Percentiles rank a stretch among this genome's conserved stretches.
These are phyloP conservation scores for Aspergillus funiculosus DNA, from an alignment of 495 filamentous ascomycete genomes.

Conservation along the genomic window DNA sequence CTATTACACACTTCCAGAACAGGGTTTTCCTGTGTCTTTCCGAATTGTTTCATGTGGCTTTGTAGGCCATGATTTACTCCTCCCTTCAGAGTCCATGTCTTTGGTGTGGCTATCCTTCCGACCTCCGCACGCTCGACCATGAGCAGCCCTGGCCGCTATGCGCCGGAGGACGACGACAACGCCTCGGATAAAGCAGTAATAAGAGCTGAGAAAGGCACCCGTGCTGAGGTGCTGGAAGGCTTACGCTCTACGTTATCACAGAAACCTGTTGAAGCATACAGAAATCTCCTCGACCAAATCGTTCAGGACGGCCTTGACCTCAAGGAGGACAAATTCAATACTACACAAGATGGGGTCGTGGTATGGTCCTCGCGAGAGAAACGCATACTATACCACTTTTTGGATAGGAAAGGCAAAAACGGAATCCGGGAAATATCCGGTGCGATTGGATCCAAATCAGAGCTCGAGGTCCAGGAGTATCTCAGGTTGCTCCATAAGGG, in stretches of 20 bases:
- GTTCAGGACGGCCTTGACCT: neutral
- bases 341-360: slow-evolving; percentile 60
- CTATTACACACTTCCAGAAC: neutral
- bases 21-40: slow-evolving; percentile 12
- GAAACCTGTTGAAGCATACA: slow-evolving; percentile 39
- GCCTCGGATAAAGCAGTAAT: slow-evolving; percentile 20
- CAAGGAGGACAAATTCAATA: slow-evolving; percentile 16
- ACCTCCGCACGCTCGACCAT: slow-evolving; percentile 26
- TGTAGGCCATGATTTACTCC: slow-evolving; percentile 27
- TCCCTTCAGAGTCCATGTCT: slow-evolving; percentile 15
- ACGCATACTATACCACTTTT: slow-evolving; percentile 55
- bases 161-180: slow-evolving; percentile 30
- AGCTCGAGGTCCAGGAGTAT: slow-evolving; percentile 67
- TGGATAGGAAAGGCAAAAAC: slow-evolving; percentile 58
- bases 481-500: slow-evolving; percentile 53
- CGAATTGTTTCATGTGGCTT: neutral
- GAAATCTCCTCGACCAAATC: slow-evolving; percentile 42
- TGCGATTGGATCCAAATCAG: slow-evolving; percentile 63
- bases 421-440: slow-evolving; percentile 54
- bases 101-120: slow-evolving; percentile 11
- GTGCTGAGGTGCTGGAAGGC: slow-evolving; percentile 8
- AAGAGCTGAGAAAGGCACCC: slow-evolving; percentile 2
- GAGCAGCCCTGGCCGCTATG: slow-evolving; percentile 34
- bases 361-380: slow-evolving; percentile 70
- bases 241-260: slow-evolving; percentile 10